phyloP scores from a whole-genome alignment of 2,329 filamentous ascomycete species.

The Camillea tinctor region DNA sequence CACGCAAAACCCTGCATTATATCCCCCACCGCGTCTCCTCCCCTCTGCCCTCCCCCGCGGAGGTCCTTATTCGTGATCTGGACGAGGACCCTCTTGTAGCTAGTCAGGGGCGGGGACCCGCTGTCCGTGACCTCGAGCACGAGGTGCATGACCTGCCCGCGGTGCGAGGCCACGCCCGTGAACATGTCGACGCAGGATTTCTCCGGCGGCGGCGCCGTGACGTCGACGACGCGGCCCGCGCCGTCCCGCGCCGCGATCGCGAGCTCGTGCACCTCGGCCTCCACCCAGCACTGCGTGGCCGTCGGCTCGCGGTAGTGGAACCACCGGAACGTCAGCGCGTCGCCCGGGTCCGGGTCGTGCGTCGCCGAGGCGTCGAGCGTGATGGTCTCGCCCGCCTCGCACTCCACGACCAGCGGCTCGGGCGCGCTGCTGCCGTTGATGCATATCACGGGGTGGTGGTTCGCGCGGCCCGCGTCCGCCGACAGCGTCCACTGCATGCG shows the following conservation, averaged over 20 bases:
- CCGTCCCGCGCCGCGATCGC: neutral
- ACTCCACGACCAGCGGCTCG: constrained; percentile 31
- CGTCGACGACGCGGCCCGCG: neutral
- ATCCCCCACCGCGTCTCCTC: neutral
- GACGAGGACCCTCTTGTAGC: neutral
- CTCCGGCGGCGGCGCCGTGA: neutral
- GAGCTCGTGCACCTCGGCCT: neutral
- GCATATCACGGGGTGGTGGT: constrained; percentile 43
- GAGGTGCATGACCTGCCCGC: neutral
- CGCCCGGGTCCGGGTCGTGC: neutral
- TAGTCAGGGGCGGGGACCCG: neutral
- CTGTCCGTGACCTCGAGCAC: neutral
- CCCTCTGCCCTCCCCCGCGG: neutral
- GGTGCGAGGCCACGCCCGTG: too few relatives aligned
- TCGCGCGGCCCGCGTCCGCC: constrained; percentile 28
- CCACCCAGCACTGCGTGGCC: neutral
- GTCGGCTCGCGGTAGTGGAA: neutral
- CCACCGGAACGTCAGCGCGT: neutral
- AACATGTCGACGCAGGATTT: neutral
- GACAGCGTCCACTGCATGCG: constrained; percentile 22
- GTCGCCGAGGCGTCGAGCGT: neutral
- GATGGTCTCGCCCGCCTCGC: neutral
- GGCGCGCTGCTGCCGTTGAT: constrained; percentile 39
- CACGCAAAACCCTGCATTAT: neutral
- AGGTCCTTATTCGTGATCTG: neutral